Conservation (phyloP, 148 eudicot genomes). For the Spergularia bocconei region DNA sequence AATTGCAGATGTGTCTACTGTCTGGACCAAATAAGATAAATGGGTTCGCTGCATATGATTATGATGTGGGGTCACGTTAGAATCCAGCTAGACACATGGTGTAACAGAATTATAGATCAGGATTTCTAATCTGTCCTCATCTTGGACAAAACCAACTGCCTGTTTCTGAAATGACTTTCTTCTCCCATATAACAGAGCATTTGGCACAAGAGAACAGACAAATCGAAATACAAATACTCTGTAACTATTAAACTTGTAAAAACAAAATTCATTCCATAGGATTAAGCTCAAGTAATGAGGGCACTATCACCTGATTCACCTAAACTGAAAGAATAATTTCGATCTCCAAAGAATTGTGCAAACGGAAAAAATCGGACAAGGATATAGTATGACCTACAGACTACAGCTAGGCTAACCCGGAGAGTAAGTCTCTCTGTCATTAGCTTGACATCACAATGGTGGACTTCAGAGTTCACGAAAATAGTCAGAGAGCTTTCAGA, state of each 20-base stretch:
- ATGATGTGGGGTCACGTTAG: slow-evolving; percentile 13
- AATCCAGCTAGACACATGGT: slow-evolving; percentile 16
- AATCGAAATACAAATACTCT: too few relatives aligned
- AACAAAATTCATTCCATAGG: too few relatives aligned
- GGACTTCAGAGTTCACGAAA: neutral
- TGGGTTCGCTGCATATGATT: neutral
- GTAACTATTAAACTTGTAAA: too few relatives aligned
- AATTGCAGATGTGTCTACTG: neutral
- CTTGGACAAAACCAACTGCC: neutral
- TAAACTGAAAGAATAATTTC: too few relatives aligned
- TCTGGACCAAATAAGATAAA: slow-evolving; percentile 5
- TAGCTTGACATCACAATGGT: neutral
- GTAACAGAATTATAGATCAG: slow-evolving; percentile 8
- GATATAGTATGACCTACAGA: neutral
- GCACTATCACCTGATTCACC: too few relatives aligned
- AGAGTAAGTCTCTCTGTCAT: neutral
- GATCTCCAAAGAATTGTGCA: too few relatives aligned
- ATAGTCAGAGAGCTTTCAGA: neutral
- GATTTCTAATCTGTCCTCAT: slow-evolving; percentile 14
- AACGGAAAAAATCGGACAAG: too few relatives aligned
- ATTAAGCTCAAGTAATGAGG: too few relatives aligned
- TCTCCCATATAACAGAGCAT: too few relatives aligned
- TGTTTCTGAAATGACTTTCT: too few relatives aligned
- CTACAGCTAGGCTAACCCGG: neutral
- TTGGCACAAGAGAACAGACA: too few relatives aligned